Evolutionary conservation across 208 protist genomes (phyloP), one percentile per base, ranked within the genome.

Genomic region (Acanthamoeba polyphaga): DNA sequence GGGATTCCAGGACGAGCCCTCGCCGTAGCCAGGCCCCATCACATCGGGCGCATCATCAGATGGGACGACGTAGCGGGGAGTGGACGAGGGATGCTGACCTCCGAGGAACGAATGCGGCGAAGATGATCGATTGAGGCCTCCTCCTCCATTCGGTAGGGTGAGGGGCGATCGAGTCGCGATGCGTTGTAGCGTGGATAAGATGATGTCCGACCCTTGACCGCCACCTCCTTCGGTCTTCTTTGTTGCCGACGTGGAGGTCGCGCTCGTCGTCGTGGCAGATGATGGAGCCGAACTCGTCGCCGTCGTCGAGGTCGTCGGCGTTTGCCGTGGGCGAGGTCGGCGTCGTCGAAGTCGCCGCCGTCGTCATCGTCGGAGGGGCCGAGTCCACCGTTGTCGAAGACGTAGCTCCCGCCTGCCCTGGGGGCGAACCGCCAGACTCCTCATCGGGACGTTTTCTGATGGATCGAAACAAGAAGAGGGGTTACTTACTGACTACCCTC

Each of bases 121-220:
- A 24, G 70, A 78, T 46, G 70, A 78, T 9, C 70, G 70, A 8
- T 78, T 78, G 32, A 78, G 70, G 32, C 70, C 70, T 72, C 66
- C 66, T 72, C 66, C 66, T 17, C 70, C 70, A 78, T 78, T 78
- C 32, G 70, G 70, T 46, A 78, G 70, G 8, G 70, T 78, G 8
- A 78, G 70, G 38, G 70, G 70, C n/a, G 70, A 78, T 78, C 70
- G n/a, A 46, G 70, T 78, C 34, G 70, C 70, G 17, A 78, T 78
- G 27, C 70, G 70, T 29, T 78, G 70, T 22, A 78, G 70, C 17
- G 70, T 78, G 29, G 70, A 78, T 3, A 78, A 8, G 34, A 78
- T 78, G 22, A 78, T 78, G 70, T 78, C 70, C 70, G 70, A 78
- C 8, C 70, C 70, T 27, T 60, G 55, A 60, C 55, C 55, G 13